Conservation (phyloP, 768 basidiomycete species). For the Leccinum barrowsii region DNA sequence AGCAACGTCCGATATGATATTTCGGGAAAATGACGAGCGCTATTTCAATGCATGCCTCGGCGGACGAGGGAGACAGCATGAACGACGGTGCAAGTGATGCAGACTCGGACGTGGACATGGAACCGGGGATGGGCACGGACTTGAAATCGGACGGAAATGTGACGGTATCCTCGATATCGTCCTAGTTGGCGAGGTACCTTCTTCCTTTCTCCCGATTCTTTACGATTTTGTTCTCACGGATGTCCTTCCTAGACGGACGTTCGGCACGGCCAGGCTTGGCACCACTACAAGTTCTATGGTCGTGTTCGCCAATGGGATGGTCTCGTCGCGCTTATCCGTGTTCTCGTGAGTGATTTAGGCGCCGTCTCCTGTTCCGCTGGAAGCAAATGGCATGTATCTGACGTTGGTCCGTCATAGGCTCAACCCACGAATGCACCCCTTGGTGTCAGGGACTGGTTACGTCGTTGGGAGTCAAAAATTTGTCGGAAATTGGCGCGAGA, state of each 20-base stretch:
- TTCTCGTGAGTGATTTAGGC: constrained; percentile 26
- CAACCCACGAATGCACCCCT: constrained; percentile 4
- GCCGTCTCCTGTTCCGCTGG: neutral
- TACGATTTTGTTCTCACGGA: neutral
- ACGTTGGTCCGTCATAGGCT: constrained; percentile 7
- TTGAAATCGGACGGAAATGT: constrained; percentile 36
- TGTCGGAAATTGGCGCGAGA: constrained; percentile 68
- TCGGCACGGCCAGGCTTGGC: constrained; percentile 46
- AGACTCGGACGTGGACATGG: constrained; percentile 26
- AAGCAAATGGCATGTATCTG: constrained; percentile 2
- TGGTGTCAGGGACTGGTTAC: constrained; percentile 54
- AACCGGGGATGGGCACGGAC: constrained; percentile 19
- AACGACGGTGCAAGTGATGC: constrained; percentile 26
- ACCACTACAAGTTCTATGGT: constrained; percentile 46
- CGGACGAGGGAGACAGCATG: constrained; percentile 11
- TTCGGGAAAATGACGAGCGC: constrained; percentile 23
- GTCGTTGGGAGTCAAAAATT: constrained; percentile 60
- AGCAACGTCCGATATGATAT: constrained; percentile 27
- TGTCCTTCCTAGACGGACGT: constrained; percentile 41
- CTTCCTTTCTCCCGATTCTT: neutral
- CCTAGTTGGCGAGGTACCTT: constrained; percentile 52
- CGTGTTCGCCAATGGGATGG: constrained; percentile 60
- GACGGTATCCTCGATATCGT: constrained; percentile 58
- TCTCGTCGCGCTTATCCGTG: constrained; percentile 49
- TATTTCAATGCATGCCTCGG: constrained; percentile 18